phyloP scores from a whole-genome alignment of 805 yeast genomes.

The Ogataea nakhonphanomensis region DNA sequence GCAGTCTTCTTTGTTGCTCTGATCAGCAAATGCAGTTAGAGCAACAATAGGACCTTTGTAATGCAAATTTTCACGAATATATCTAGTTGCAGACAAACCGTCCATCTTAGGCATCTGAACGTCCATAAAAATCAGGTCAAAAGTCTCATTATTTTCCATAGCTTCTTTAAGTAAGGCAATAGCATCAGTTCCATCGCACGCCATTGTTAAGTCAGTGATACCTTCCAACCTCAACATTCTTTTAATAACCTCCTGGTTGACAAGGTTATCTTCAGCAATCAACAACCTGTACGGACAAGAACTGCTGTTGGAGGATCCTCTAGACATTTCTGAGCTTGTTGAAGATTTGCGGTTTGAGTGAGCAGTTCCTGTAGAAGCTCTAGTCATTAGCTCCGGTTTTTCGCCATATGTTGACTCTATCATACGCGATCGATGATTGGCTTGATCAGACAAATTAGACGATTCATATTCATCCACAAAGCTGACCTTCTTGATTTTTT shows the following conservation, averaged over 20 bases:
- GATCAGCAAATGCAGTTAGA: constrained; percentile 92
- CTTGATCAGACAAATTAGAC: neutral
- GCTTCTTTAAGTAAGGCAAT: constrained; percentile 59
- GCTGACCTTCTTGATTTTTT: constrained; percentile 42
- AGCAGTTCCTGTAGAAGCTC: constrained; percentile 53
- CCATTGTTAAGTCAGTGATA: constrained; percentile 63
- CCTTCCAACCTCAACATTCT: constrained; percentile 89
- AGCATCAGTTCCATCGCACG: constrained; percentile 91
- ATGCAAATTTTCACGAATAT: constrained; percentile 60
- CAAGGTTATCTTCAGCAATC: constrained; percentile 92
- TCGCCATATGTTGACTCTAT: constrained; percentile 26
- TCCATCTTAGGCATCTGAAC: constrained; percentile 96
- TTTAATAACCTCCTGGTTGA: constrained; percentile 89
- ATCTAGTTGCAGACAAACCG: constrained; percentile 79
- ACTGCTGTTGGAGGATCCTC: neutral
- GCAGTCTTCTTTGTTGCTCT: constrained; percentile 82
- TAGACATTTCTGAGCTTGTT: constrained; percentile 15
- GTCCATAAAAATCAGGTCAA: constrained; percentile 88
- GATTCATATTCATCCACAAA: constrained; percentile 27
- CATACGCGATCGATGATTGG: neutral
- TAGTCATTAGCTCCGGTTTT: constrained; percentile 43
- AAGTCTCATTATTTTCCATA: constrained; percentile 38
- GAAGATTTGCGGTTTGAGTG: constrained; percentile 32
- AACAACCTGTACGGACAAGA: constrained; percentile 38
- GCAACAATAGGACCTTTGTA: constrained; percentile 83